Conservation (phyloP, 1,139 yeast species). For the Komagataea norvegica region DNA sequence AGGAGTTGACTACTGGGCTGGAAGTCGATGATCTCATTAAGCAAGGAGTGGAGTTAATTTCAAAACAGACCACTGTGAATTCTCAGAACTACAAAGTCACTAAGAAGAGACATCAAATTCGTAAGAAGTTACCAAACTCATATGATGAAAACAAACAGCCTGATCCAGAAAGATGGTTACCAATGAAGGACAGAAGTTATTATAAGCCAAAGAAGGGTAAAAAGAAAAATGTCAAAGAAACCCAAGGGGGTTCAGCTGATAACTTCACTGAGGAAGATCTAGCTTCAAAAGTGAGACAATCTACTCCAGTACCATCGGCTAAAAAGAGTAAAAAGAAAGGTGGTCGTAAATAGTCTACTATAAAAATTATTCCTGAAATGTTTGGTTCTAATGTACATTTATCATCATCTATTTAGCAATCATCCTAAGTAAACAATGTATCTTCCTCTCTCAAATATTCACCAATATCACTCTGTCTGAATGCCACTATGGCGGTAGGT, state of each 20-base stretch:
- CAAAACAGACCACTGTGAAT: conserved; percentile 21
- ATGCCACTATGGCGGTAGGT: conserved; percentile 92
- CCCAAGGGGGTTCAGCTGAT: conserved; percentile 73
- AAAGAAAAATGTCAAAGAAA: conserved; percentile 50
- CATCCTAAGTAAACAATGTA: conserved; percentile 69
- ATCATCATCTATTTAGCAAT: neutral
- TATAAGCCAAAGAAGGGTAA: conserved; percentile 64
- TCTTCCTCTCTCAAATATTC: conserved; percentile 98
- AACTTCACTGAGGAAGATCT: conserved; percentile 42
- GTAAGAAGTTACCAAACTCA: conserved; percentile 38
- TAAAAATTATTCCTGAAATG: too few species aligned
- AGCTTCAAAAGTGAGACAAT: conserved; percentile 23
- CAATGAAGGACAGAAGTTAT: conserved; percentile 76
- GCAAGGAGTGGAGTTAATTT: conserved; percentile 36
- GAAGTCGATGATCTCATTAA: conserved; percentile 37
- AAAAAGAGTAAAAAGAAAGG: conserved; percentile 29
- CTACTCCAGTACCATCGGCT: conserved; percentile 19
- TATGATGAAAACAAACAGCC: conserved; percentile 37
- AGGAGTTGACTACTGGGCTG: conserved; percentile 37
- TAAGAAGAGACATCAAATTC: conserved; percentile 33
- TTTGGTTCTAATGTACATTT: conserved; percentile 10
- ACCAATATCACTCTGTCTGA: conserved; percentile 97
- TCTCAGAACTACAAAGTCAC: conserved; percentile 19
- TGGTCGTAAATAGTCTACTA: conserved; percentile 32
- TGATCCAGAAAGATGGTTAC: conserved; percentile 86